These are phyloP conservation scores for Linanthus parryae DNA, from an alignment of 148 eudicot genomes.

Conservation along the genomic window DNA sequence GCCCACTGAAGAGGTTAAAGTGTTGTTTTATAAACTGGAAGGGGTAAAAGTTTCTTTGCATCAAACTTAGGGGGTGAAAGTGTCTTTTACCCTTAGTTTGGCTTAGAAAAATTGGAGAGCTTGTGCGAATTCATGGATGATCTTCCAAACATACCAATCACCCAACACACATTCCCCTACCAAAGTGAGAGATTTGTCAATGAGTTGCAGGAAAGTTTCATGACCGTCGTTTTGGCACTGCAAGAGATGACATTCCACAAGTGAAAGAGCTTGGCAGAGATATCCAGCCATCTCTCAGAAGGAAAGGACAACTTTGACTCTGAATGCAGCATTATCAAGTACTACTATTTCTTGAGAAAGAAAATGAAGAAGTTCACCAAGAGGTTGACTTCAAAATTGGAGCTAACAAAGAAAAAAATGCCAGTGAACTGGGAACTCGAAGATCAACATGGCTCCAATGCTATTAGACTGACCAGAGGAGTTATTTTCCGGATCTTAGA, in stretches of 20 bases:
- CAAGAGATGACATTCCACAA: not conserved
- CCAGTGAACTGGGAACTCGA: too few relatives aligned
- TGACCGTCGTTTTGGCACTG: not conserved
- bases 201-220: not conserved
- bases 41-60: too few relatives aligned
- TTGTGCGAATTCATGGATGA: not conserved
- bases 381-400: not conserved
- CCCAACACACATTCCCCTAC: slow-evolving; percentile 3
- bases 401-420: too few relatives aligned
- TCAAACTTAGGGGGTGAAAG: too few relatives aligned
- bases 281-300: slow-evolving; percentile 3
- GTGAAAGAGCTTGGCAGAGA: not conserved
- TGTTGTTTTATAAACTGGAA: too few relatives aligned
- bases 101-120: not conserved
- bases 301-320: not conserved
- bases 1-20: too few relatives aligned
- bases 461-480: too few relatives aligned
- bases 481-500: too few relatives aligned
- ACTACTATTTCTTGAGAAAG: not conserved
- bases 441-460: too few relatives aligned
- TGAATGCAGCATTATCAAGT: not conserved
- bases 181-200: not conserved
- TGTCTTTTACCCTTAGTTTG: too few relatives aligned
- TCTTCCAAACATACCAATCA: not conserved
- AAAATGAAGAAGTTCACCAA: slow-evolving; percentile 1